A percentile compares a stretch with the other conserved stretches of the same genome.
phyloP scores from a whole-genome alignment of 2,329 filamentous ascomycete species.

The Cercospora canescens region DNA sequence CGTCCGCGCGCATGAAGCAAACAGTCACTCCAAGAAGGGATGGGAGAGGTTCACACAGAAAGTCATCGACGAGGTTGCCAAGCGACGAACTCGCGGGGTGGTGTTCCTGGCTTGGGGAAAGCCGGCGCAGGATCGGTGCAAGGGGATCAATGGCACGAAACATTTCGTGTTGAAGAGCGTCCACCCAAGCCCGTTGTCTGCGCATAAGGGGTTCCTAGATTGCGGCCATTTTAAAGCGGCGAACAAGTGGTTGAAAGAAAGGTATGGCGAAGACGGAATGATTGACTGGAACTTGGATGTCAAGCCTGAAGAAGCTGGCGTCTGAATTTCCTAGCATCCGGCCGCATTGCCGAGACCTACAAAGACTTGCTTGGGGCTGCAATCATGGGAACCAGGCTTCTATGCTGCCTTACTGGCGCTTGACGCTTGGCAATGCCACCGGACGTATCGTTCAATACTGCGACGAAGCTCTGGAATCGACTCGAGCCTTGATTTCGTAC shows the following conservation, averaged over 20 bases:
- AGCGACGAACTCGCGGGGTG: conserved; percentile 74
- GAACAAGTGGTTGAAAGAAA: conserved; percentile 77
- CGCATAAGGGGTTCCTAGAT: conserved; percentile 67
- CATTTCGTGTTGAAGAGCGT: conserved; percentile 85
- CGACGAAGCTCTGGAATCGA: not conserved
- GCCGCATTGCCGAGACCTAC: not conserved
- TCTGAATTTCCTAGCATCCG: conserved; percentile 23
- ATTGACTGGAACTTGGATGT: conserved; percentile 76
- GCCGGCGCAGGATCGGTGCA: conserved; percentile 77
- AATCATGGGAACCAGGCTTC: not conserved
- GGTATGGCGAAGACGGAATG: conserved; percentile 76
- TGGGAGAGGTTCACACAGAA: conserved; percentile 94
- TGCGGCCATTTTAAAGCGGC: conserved; percentile 78
- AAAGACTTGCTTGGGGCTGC: not conserved
- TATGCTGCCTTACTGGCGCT: not conserved
- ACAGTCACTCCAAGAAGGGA: conserved; percentile 79
- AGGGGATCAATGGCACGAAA: conserved; percentile 61
- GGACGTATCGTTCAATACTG: not conserved
- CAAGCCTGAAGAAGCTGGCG: conserved; percentile 43
- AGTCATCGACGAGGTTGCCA: conserved; percentile 82
- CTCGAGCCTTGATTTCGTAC: not conserved
- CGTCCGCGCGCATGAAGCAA: conserved; percentile 84
- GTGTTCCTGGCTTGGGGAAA: conserved; percentile 95
- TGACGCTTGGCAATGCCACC: not conserved
- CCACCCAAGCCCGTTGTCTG: conserved; percentile 92